These are phyloP conservation scores for Draba incana DNA, from an alignment of 345 rosid species.

Conservation along the genomic window DNA sequence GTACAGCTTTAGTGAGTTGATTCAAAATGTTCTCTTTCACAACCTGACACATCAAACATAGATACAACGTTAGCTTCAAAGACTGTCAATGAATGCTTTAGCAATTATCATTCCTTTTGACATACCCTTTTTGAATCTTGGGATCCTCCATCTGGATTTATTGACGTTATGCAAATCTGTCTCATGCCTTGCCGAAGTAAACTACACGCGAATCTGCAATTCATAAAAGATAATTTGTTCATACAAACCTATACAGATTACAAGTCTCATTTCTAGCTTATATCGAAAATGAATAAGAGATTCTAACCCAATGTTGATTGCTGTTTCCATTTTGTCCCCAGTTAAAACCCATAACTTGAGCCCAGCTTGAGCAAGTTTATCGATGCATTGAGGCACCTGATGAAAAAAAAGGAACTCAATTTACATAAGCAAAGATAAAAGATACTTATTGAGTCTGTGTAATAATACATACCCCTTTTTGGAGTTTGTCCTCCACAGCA, in stretches of 20 bases:
- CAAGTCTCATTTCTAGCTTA: slow-evolving; percentile 18
- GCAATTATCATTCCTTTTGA: neutral
- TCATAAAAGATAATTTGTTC: slow-evolving; percentile 26
- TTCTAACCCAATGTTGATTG: slow-evolving; percentile 94
- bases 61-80: slow-evolving; percentile 32
- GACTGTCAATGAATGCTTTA: slow-evolving; percentile 8
- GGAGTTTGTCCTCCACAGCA: slow-evolving; percentile 98
- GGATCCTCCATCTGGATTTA: slow-evolving; percentile 52
- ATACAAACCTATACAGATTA: slow-evolving; percentile 18
- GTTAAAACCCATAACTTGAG: slow-evolving; percentile 97
- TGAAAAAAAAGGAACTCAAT: slow-evolving; percentile 25
- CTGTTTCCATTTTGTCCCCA: slow-evolving; percentile 99
- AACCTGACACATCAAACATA: slow-evolving; percentile 53
- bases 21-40: slow-evolving; percentile 67
- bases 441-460: slow-evolving; percentile 4
- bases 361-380: slow-evolving; percentile 97
- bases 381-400: slow-evolving; percentile 98
- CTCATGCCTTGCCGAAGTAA: slow-evolving; percentile 97
- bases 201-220: slow-evolving; percentile 86
- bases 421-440: slow-evolving; percentile 25
- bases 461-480: slow-evolving; percentile 71
- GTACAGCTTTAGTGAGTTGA: slow-evolving; percentile 85
- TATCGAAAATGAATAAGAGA: slow-evolving; percentile 24
- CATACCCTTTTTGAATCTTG: slow-evolving; percentile 71
- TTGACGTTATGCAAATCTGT: slow-evolving; percentile 69